Evolutionary conservation across 2,329 filamentous ascomycete species (phyloP).

Genomic region (Talaromyces sp.): DNA sequence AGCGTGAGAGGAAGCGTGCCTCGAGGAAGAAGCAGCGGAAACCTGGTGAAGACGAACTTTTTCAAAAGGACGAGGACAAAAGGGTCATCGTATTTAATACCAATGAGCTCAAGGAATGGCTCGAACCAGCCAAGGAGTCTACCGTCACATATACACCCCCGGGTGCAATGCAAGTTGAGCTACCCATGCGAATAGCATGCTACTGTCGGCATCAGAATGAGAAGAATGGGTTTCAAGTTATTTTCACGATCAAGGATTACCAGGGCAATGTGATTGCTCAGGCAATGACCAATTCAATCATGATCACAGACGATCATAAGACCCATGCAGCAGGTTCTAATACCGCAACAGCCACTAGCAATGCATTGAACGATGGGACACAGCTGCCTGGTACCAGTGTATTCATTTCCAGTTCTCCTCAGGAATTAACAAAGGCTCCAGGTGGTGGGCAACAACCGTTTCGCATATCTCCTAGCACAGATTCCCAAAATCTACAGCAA

Average conservation of each 20-base stretch:
- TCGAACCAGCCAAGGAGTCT: conserved; percentile 56
- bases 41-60: conserved; percentile 84
- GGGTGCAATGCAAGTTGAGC: conserved; percentile 71
- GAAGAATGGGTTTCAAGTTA: conserved; percentile 86
- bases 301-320: conserved; percentile 98
- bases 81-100: conserved; percentile 90
- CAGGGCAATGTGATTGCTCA: conserved; percentile 75
- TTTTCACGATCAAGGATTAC: conserved; percentile 88
- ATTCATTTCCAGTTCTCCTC: conserved; percentile 36
- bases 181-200: conserved; percentile 93
- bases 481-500: conserved; percentile 58
- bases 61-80: conserved; percentile 73
- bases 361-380: conserved; percentile 36
- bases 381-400: conserved; percentile 44
- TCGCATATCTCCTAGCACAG: conserved; percentile 58
- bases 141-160: conserved; percentile 41
- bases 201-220: conserved; percentile 95
- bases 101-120: conserved; percentile 80
- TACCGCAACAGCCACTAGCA: conserved; percentile 31
- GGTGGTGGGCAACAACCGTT: conserved; percentile 44
- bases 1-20: conserved; percentile 83
- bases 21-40: conserved; percentile 91
- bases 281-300: conserved; percentile 79
- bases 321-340: conserved; percentile 58
- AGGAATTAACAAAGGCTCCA: conserved; percentile 31